phyloP scores from a whole-genome alignment of 1,139 yeast species.

The Yamadazyma blattariae region DNA sequence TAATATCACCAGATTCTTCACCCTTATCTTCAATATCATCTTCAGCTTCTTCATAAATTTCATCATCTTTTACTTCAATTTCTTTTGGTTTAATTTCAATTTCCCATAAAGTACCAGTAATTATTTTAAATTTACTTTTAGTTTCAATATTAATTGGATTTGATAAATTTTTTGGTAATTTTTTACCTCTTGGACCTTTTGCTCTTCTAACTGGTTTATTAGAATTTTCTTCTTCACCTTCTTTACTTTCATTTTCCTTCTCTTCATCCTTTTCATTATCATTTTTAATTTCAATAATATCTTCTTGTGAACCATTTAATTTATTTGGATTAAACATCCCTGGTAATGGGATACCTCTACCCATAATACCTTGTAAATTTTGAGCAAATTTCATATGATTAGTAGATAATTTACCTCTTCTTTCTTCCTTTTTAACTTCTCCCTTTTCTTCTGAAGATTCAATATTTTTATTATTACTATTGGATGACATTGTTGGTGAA shows the following conservation, averaged over 20 bases:
- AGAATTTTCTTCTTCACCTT: constrained; percentile 27
- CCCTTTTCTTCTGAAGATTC: background rate
- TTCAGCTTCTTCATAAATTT: background rate
- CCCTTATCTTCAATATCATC: background rate
- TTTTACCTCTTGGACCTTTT: constrained; percentile 76
- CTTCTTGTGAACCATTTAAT: constrained; percentile 5
- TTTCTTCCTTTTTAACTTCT: background rate
- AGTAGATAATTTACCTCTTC: constrained; percentile 20
- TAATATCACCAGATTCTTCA: background rate
- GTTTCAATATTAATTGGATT: constrained; percentile 41
- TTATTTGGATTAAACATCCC: constrained; percentile 48
- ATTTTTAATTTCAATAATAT: constrained; percentile 2
- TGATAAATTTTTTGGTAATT: constrained; percentile 61
- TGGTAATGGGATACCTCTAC: constrained; percentile 55
- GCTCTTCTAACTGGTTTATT: constrained; percentile 43
- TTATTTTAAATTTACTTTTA: constrained; percentile 27
- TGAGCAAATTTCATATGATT: constrained; percentile 50
- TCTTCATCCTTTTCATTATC: constrained; percentile 4
- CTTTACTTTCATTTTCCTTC: constrained; percentile 3
- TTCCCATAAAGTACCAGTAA: constrained; percentile 39
- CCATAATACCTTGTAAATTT: constrained; percentile 57
- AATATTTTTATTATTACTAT: no score
- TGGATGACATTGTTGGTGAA: no score
- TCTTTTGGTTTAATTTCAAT: constrained; percentile 9
- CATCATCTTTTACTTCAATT: background rate